These are phyloP conservation scores for Tephrocybe rancida DNA, from an alignment of 768 basidiomycete genomes.

Conservation along the genomic window DNA sequence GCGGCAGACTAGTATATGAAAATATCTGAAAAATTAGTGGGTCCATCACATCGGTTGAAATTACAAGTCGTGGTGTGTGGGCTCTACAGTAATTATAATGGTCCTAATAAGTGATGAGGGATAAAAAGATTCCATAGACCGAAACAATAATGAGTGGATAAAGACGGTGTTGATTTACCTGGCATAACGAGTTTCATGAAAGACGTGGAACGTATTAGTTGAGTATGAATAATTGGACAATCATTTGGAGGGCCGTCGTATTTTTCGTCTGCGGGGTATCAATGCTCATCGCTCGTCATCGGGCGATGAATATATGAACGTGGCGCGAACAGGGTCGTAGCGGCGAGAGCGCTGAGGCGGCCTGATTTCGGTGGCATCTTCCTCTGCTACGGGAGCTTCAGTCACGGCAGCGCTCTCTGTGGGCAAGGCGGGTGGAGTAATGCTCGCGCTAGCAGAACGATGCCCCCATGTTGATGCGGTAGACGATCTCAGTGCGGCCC, in stretches of 20 bases:
- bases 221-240: background rate
- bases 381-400: background rate
- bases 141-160: constrained; percentile 10
- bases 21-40: background rate
- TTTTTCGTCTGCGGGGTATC: background rate
- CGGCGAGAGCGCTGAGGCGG: constrained; percentile 36
- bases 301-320: constrained; percentile 34
- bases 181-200: constrained; percentile 18
- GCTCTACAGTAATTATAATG: constrained; percentile 10
- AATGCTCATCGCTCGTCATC: background rate
- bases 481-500: constrained; percentile 37
- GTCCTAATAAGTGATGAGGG: background rate
- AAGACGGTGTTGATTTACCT: constrained; percentile 10
- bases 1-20: background rate
- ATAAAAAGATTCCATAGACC: constrained; percentile 8
- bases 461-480: no score
- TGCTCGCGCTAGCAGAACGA: constrained; percentile 28
- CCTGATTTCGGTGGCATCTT: background rate
- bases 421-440: constrained; percentile 24
- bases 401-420: constrained; percentile 5
- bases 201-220: constrained; percentile 14
- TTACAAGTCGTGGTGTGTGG: background rate
- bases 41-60: constrained; percentile 2
- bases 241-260: no score
- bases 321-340: constrained; percentile 55